These are phyloP conservation scores for Mentha longifolia DNA, from an alignment of 257 asterid genomes.

Conservation along the genomic window DNA sequence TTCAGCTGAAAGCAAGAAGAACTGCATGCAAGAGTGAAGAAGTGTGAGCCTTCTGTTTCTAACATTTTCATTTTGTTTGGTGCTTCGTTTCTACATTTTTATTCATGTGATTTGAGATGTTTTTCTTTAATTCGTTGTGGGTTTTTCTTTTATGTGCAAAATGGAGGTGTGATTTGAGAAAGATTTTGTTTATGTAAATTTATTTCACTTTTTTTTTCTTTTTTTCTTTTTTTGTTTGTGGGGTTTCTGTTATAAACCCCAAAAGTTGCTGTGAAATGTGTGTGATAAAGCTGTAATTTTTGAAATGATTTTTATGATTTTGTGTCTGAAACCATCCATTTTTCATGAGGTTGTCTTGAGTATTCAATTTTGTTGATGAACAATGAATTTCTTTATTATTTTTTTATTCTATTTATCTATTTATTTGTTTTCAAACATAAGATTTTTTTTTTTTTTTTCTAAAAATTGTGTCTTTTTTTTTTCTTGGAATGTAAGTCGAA, in stretches of 20 bases:
- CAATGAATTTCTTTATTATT: background rate
- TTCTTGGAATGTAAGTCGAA: too few species aligned
- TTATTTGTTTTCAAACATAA: background rate
- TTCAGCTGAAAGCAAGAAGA: background rate
- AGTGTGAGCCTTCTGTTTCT: constrained; percentile 24
- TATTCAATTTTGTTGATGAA: background rate
- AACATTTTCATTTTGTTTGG: background rate
- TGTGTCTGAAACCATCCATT: background rate
- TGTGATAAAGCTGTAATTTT: constrained; percentile 7
- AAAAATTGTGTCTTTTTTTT: too few species aligned
- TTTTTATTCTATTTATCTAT: background rate
- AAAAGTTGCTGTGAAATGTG: background rate
- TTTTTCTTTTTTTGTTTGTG: background rate
- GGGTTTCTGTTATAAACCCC: background rate
- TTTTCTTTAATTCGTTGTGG: background rate
- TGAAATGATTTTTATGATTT: background rate
- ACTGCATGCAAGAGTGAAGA: constrained; percentile 24
- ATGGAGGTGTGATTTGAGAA: background rate
- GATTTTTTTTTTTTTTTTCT: background rate
- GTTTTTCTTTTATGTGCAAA: background rate
- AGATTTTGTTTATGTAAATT: background rate
- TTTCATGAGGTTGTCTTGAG: background rate
- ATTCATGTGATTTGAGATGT: background rate
- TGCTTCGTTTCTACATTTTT: background rate
- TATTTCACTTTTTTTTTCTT: background rate